Conservation (phyloP, 306 rosid genomes). For the Citrullus mucosospermus region DNA sequence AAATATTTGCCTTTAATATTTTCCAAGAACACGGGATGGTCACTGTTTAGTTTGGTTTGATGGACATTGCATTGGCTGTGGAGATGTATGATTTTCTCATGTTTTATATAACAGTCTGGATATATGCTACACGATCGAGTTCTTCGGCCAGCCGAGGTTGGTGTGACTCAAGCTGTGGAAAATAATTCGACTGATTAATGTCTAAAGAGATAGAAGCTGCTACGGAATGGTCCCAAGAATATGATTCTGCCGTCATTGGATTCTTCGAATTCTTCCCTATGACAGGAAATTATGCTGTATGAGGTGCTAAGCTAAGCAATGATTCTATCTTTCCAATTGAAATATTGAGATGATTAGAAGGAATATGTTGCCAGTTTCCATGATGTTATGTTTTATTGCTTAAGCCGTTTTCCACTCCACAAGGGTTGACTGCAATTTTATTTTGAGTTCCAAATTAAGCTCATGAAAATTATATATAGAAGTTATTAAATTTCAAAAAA, state of each 20-base stretch:
- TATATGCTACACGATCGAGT: slow-evolving; percentile 64
- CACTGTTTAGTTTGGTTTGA: not conserved
- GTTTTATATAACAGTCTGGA: slow-evolving; percentile 17
- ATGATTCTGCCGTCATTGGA: not conserved
- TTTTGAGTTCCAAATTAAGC: too few species aligned
- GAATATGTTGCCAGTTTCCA: not conserved
- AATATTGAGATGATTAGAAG: not conserved
- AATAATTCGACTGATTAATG: slow-evolving; percentile 11
- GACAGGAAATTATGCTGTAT: not conserved
- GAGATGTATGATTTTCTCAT: not conserved
- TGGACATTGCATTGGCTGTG: not conserved
- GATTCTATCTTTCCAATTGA: not conserved
- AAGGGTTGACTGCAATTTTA: too few species aligned
- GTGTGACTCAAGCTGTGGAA: slow-evolving; percentile 45
- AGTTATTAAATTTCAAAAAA: too few species aligned
- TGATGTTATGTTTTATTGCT: not conserved
- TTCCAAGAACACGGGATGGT: not conserved
- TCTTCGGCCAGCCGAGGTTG: slow-evolving; percentile 82
- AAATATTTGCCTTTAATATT: not conserved
- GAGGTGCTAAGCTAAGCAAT: not conserved
- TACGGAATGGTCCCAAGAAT: not conserved
- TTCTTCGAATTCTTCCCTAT: not conserved
- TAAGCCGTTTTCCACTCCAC: not conserved
- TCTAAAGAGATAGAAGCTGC: not conserved
- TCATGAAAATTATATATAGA: too few species aligned